A percentile compares a stretch with the other conserved stretches of the same genome.
Conservation (phyloP, 768 basidiomycete species). For the Lanmaoa rubissima region DNA sequence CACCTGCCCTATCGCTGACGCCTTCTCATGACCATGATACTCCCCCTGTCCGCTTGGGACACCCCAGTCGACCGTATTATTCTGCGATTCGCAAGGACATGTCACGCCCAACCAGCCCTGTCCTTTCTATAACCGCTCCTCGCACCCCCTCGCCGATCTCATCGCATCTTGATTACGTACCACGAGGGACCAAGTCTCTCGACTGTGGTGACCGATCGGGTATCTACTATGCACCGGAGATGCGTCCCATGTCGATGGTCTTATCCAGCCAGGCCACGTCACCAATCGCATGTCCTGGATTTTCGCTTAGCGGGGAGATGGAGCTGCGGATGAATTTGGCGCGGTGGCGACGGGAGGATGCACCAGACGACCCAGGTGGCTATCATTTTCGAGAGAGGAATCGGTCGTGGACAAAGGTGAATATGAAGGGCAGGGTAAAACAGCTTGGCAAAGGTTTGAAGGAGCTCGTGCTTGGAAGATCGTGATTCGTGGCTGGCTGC, state of each 20-base stretch:
- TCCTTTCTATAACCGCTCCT: conserved; percentile 23
- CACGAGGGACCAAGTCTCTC: conserved; percentile 35
- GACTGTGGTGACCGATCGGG: conserved; percentile 25
- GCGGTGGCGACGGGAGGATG: conserved; percentile 31
- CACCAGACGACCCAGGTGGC: conserved; percentile 30
- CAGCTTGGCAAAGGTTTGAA: conserved; percentile 33
- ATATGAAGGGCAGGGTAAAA: conserved; percentile 28
- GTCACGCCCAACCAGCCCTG: conserved; percentile 41
- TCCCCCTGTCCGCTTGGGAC: conserved; percentile 42
- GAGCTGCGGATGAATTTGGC: conserved; percentile 58
- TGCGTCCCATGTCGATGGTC: conserved; percentile 32
- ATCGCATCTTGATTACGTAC: conserved; percentile 21
- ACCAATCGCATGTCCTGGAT: conserved; percentile 34
- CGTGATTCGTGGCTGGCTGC: conserved; percentile 8
- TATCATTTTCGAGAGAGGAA: conserved; percentile 32
- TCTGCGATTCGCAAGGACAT: conserved; percentile 49
- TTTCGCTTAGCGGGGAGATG: conserved; percentile 59
- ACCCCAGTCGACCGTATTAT: conserved; percentile 54
- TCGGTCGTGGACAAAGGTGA: conserved; percentile 18
- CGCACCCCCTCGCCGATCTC: conserved; percentile 29
- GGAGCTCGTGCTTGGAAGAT: conserved; percentile 29
- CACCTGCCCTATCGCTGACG: conserved; percentile 19
- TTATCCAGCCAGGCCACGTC: conserved; percentile 20
- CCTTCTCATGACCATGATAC: conserved; percentile 21
- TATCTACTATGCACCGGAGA: conserved; percentile 16